phyloP scores from a whole-genome alignment of 1,284 basidiomycete genomes.

The Coriolopsis trogii region DNA sequence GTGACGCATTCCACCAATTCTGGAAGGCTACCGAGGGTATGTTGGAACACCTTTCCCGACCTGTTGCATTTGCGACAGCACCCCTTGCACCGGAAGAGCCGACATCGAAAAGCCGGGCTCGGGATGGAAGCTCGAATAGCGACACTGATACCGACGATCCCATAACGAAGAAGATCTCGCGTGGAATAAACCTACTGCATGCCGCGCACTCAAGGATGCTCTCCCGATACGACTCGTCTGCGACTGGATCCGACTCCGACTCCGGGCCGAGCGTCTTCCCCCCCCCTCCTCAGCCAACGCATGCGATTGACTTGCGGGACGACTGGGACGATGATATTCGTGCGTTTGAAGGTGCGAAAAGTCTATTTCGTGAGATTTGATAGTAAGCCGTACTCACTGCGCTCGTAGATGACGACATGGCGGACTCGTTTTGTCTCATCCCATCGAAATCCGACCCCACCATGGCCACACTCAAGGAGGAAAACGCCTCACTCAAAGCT shows the following conservation, averaged over 20 bases:
- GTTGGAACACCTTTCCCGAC: constrained; percentile 79
- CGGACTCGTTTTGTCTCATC: constrained; percentile 77
- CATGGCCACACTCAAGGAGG: constrained; percentile 55
- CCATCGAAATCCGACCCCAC: constrained; percentile 60
- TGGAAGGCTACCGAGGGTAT: constrained; percentile 85
- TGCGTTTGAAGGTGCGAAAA: constrained; percentile 42
- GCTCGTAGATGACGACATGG: constrained; percentile 55
- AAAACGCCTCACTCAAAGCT: constrained; percentile 62
- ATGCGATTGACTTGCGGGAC: constrained; percentile 32
- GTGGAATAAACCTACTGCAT: constrained; percentile 34
- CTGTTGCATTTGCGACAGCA: constrained; percentile 82
- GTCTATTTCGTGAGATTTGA: not conserved
- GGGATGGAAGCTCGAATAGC: constrained; percentile 57
- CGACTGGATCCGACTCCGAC: constrained; percentile 27
- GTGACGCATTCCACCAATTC: constrained; percentile 83
- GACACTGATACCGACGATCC: constrained; percentile 67
- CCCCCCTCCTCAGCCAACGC: constrained; percentile 29
- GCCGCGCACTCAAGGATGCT: constrained; percentile 36
- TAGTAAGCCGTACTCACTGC: not conserved
- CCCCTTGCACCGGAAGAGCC: constrained; percentile 55
- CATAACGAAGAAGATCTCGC: constrained; percentile 39
- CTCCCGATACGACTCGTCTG: constrained; percentile 33
- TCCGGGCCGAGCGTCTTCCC: constrained; percentile 33
- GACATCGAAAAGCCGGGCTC: constrained; percentile 26
- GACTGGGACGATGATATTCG: constrained; percentile 46